Evolutionary conservation across 805 yeast genomes (phyloP), one percentile per base, ranked within the genome.

Genomic region (Danielia reshetovae): DNA sequence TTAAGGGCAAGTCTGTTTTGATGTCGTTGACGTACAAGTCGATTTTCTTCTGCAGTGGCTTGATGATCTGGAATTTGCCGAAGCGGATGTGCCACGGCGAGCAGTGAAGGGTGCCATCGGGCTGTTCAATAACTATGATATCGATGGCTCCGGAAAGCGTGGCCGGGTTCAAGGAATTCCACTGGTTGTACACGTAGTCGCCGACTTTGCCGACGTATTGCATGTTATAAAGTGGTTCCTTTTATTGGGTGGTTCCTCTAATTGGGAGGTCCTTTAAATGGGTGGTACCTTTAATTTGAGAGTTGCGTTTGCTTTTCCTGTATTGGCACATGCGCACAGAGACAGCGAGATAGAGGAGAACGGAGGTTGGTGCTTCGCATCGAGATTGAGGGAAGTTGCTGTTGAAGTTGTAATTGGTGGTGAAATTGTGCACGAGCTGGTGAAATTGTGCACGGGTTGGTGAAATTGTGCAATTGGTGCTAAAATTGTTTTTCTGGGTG

Each of bases 71-170:
- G 60, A 93, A 85, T 63, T 87, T 89, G 16, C 98, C 98, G 62
- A 93, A 93, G 36, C 98, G 70, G 24, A 93, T 87, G 60, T 93
- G 98, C 72, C 94, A 93, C 4, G 98, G 98, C 6, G 96, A 86
- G 51, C 97, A 89, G 34, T 85, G 82, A 24, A 84, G 61, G 18
- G 82, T 74, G 24, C 85, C 90, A 54, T 82, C 79, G 9, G 85
- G 84, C 54, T 86, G 94, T 60, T 90, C 96, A 9, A 93, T 82
- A 7, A 89, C 97, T 26, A 93, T 86, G 35, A 93, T 88, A 59
- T 93, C 98, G 57, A 93, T 93, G 14, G 97, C 98, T 4, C 98
- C 98, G 14, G 95, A 81, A 12, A 93, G 72, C 0, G 98, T 93
- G 1, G 97, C 87, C 2, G 98, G 98, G 52, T 93, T 93, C 46